Base-by-base conservation (phyloP, 805 yeast species). In the Scheffersomyces coipomensis region DNA sequence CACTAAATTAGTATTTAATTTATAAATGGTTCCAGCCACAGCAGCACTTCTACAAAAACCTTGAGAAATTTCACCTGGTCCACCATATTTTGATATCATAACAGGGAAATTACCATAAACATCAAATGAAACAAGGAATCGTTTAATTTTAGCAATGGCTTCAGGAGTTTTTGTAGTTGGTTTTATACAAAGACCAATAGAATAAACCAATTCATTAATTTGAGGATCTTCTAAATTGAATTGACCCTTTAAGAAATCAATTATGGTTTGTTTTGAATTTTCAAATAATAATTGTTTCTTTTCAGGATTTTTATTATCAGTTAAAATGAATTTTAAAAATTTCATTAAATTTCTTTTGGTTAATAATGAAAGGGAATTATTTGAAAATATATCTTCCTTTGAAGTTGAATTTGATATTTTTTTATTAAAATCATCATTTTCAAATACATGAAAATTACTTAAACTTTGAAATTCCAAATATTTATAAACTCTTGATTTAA, bases 31-130 rank as follows among this genome's bases (percentile, higher is more conserved):
- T 39, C 98, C 98, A 15, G 93, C 98, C 46, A 91, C 98, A 11
- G 99, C 99, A 3, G 98, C 98, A 42, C 95, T 85, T 52, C 99
- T 76, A 66, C 97, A 91, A 62, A 93, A 91, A 1, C 97, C 99
- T 66, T 91, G 99, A 12, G 96, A 83, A 19, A 91, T 70, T 64
- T 91, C 99, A 38, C 98, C 97, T 0, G 96, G 90, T 2, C 96
- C 95, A 41, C 98, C 99, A 64, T 83, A 91, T 69, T 88, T 91
- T 36, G 95, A 85, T 52, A 83, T 83, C 68, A 91, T 73, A 10
- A 87, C 95, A 2, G 99, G 97, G 73, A 93, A 91, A 47, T 81
- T 85, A 11, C 99, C 99, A 61, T 90, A 93, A 3, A 90, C 88
- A 51, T 90, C 96, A 56, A 88, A 83, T 13, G 96, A 86, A 7